These are phyloP conservation scores for Drechslerella dactyloides DNA, from an alignment of 2,329 filamentous ascomycete species.

Conservation along the genomic window DNA sequence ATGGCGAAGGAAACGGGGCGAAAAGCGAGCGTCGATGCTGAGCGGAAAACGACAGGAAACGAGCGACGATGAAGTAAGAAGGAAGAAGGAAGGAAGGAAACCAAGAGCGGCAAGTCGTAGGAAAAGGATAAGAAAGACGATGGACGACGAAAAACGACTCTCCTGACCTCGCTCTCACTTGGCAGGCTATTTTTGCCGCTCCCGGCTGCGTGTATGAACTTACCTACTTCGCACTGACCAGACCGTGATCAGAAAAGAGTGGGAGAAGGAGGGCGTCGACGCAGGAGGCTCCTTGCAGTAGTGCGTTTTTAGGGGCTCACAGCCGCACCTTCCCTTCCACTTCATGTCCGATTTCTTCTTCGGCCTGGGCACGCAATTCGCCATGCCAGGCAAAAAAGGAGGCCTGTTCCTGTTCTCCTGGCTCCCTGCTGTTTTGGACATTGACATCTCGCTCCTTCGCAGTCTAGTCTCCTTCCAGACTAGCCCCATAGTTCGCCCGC, in stretches of 20 bases:
- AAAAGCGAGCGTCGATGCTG: constrained; percentile 40
- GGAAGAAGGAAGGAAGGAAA: constrained; percentile 13
- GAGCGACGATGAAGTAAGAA: constrained; percentile 25
- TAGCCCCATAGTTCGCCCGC: not conserved
- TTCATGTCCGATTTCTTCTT: too few species aligned
- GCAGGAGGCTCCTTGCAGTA: constrained; percentile 4
- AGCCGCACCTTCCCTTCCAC: constrained; percentile 1
- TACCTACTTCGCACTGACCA: not conserved
- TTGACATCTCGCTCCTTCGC: not conserved
- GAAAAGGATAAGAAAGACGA: constrained; percentile 2
- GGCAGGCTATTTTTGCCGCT: constrained; percentile 5
- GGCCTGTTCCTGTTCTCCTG: not conserved
- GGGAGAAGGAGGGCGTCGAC: constrained; percentile 11
- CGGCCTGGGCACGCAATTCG: too few species aligned
- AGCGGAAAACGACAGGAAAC: constrained; percentile 24
- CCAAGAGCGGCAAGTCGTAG: constrained; percentile 13
- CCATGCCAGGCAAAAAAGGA: not conserved
- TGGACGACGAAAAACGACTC: not conserved
- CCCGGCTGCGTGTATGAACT: too few species aligned
- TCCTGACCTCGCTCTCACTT: not conserved
- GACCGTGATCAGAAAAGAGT: not conserved
- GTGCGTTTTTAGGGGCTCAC: constrained; percentile 34
- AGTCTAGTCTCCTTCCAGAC: not conserved
- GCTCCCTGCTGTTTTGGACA: not conserved
- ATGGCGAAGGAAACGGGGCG: constrained; percentile 2